Conservation (phyloP, 2,329 filamentous ascomycete species). For the Aureobasidium melanogenum region DNA sequence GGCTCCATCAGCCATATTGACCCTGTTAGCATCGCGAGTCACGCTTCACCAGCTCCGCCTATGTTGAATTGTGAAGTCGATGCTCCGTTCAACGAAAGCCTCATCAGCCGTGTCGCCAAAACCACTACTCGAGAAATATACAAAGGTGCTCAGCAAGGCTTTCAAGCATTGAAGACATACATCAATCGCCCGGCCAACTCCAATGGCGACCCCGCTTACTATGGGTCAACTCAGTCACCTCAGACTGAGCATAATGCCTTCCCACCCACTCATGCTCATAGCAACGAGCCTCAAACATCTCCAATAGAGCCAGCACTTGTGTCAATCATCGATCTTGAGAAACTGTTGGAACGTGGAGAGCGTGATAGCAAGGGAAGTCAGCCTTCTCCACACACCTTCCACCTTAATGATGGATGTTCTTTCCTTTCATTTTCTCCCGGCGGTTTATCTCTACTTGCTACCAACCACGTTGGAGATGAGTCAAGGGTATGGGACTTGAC, state of each 20-base stretch:
- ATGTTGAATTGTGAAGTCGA: conserved; percentile 59
- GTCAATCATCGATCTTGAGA: conserved; percentile 63
- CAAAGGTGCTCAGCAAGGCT: conserved; percentile 62
- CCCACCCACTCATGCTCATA: conserved; percentile 64
- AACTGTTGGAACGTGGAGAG: conserved; percentile 41
- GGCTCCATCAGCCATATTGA: conserved; percentile 36
- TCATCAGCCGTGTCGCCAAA: conserved; percentile 67
- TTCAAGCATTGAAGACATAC: conserved; percentile 72
- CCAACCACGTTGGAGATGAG: conserved; percentile 74
- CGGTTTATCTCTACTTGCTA: conserved; percentile 65
- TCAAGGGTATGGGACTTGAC: conserved; percentile 76
- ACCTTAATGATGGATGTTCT: conserved; percentile 65
- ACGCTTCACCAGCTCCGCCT: conserved; percentile 62
- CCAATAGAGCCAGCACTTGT: conserved; percentile 61
- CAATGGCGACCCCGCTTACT: conserved; percentile 4
- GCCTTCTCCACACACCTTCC: conserved; percentile 62
- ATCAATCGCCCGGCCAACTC: conserved; percentile 47
- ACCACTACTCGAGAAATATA: conserved; percentile 71
- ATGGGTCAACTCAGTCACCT: conserved; percentile 26
- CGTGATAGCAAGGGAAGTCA: conserved; percentile 41
- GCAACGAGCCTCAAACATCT: conserved; percentile 45
- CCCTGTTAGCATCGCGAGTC: conserved; percentile 47
- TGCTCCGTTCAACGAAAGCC: conserved; percentile 33
- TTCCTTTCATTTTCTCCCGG: conserved; percentile 70
- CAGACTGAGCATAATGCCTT: conserved; percentile 34